These are phyloP conservation scores for Elsinoe necatrix DNA, from an alignment of 2,329 filamentous ascomycete genomes.

Conservation along the genomic window DNA sequence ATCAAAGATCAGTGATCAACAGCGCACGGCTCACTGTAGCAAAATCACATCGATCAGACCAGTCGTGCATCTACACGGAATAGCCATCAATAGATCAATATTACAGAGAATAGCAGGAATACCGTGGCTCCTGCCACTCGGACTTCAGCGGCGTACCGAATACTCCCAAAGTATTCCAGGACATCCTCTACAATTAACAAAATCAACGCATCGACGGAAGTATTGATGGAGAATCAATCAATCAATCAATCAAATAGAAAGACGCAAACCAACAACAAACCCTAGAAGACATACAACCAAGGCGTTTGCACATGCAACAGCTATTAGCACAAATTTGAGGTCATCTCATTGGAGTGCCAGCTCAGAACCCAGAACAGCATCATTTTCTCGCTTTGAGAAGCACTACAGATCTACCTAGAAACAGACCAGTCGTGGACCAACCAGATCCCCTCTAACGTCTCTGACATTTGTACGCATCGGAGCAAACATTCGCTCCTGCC, in stretches of 20 bases:
- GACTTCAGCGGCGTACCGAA: background rate
- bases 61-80: background rate
- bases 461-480: slow-evolving; percentile 15
- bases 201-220: too few species aligned
- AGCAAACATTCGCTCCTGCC: background rate
- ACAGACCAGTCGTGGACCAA: background rate
- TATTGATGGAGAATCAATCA: background rate
- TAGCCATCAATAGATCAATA: background rate
- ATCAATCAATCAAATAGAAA: slow-evolving; percentile 7
- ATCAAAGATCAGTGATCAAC: background rate
- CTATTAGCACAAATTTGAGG: background rate
- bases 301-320: background rate
- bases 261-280: background rate
- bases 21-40: background rate
- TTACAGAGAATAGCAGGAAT: background rate
- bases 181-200: background rate
- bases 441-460: background rate
- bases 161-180: background rate
- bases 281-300: background rate
- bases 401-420: background rate
- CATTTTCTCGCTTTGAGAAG: background rate
- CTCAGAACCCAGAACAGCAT: background rate
- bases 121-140: background rate
- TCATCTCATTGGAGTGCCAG: background rate
- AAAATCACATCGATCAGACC: background rate